Conservation (phyloP, 2,329 filamentous ascomycete species). For the Aspergillus candidus region DNA sequence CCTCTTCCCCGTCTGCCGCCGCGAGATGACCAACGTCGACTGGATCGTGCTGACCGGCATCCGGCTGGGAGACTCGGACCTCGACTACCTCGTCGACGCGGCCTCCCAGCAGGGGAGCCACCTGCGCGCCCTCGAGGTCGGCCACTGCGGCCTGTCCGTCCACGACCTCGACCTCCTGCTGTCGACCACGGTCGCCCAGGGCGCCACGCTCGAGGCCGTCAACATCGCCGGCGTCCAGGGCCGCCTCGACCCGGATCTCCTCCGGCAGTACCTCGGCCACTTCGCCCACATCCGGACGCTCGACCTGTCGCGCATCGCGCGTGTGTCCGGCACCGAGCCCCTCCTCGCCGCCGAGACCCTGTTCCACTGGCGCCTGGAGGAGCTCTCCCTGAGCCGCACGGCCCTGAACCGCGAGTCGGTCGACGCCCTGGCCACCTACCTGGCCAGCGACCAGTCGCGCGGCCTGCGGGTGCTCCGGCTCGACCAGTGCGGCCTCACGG, state of each 20-base stretch:
- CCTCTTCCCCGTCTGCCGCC: constrained; percentile 61
- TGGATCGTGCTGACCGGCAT: constrained; percentile 66
- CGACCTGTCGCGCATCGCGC: constrained; percentile 59
- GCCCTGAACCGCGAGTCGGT: constrained; percentile 57
- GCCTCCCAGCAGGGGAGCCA: constrained; percentile 60
- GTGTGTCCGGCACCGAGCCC: constrained; percentile 57
- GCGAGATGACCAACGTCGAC: constrained; percentile 62
- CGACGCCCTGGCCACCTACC: constrained; percentile 59
- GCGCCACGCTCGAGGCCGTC: constrained; percentile 60
- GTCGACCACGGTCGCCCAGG: constrained; percentile 58
- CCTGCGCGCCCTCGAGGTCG: constrained; percentile 61
- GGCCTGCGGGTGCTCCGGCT: constrained; percentile 57
- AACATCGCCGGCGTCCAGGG: constrained; percentile 63
- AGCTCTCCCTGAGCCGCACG: constrained; percentile 59
- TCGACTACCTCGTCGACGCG: constrained; percentile 62
- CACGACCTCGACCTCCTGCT: constrained; percentile 53
- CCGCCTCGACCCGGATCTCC: constrained; percentile 57
- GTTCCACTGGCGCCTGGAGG: constrained; percentile 61
- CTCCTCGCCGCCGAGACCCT: constrained; percentile 62
- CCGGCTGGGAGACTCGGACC: constrained; percentile 62
- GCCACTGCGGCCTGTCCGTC: constrained; percentile 52
- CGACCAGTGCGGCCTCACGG: constrained; percentile 61
- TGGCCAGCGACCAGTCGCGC: constrained; percentile 55
- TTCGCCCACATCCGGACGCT: constrained; percentile 62
- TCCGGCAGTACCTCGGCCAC: constrained; percentile 60